These are phyloP conservation scores for Xenoacremonium recifei DNA, from an alignment of 2,329 filamentous ascomycete species.

Conservation along the genomic window DNA sequence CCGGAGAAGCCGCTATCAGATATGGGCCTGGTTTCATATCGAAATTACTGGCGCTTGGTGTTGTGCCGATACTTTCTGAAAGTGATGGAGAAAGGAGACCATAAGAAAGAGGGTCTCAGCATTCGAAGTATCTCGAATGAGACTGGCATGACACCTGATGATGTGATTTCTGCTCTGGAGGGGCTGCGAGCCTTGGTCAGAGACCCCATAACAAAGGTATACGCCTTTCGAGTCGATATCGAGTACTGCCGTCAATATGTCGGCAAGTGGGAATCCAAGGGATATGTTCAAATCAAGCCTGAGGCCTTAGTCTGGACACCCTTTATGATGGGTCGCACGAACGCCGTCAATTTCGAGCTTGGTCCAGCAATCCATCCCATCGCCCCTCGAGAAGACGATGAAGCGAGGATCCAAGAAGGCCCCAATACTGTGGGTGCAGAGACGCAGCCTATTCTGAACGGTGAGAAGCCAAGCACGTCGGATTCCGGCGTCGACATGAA, in stretches of 20 bases:
- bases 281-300: conserved; percentile 80
- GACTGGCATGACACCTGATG: conserved; percentile 93
- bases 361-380: conserved; percentile 81
- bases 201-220: conserved; percentile 83
- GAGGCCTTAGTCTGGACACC: conserved; percentile 89
- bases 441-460: conserved; percentile 21
- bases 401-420: conserved; percentile 39
- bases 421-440: conserved; percentile 17
- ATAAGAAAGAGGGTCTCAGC: conserved; percentile 50
- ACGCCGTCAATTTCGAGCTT: conserved; percentile 78
- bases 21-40: conserved; percentile 95
- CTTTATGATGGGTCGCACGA: conserved; percentile 90
- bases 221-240: conserved; percentile 85
- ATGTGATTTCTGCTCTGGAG: conserved; percentile 92
- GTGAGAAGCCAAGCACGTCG: conserved; percentile 10
- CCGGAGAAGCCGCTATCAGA: conserved; percentile 97
- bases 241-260: conserved; percentile 86
- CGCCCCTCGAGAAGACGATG: conserved; percentile 78
- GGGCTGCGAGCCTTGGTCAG: conserved; percentile 84
- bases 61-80: conserved; percentile 80
- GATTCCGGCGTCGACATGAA: conserved; percentile 9
- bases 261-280: conserved; percentile 83
- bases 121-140: conserved; percentile 75
- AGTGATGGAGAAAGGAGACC: conserved; percentile 26
- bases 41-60: conserved; percentile 93